These are phyloP conservation scores for Alternaria burnsii DNA, from an alignment of 2,329 filamentous ascomycete genomes.

Conservation along the genomic window DNA sequence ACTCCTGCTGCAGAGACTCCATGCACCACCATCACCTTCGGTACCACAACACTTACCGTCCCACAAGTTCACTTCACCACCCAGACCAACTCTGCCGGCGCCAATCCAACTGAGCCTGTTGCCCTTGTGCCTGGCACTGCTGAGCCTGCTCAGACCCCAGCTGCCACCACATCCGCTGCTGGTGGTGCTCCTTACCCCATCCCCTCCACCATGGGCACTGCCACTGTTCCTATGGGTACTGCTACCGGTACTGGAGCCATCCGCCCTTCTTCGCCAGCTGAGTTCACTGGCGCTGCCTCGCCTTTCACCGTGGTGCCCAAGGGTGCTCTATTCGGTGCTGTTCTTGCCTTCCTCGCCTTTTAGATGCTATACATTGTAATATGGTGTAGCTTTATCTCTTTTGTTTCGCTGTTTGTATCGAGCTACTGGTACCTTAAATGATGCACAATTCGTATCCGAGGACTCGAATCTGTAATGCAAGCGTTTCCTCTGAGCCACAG, in stretches of 20 bases:
- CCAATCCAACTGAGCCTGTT: constrained; percentile 42
- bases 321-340: constrained; percentile 39
- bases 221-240: constrained; percentile 19
- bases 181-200: constrained; percentile 33
- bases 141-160: constrained; percentile 41
- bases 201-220: constrained; percentile 35
- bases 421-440: background rate
- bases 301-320: constrained; percentile 32
- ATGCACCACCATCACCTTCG: constrained; percentile 55
- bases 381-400: background rate
- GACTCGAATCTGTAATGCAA: constrained; percentile 3
- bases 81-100: constrained; percentile 39
- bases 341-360: constrained; percentile 46
- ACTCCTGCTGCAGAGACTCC: constrained; percentile 12
- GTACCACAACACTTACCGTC: constrained; percentile 55
- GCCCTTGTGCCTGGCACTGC: constrained; percentile 47
- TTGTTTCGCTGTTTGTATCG: constrained; percentile 4
- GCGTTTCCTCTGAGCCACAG: background rate
- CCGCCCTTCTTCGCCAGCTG: constrained; percentile 29
- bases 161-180: constrained; percentile 24
- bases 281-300: constrained; percentile 49
- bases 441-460: background rate
- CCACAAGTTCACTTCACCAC: constrained; percentile 58
- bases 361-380: constrained; percentile 28
- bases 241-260: constrained; percentile 37